Conservation (phyloP, 306 rosid genomes). For the Mimosa pudica region DNA sequence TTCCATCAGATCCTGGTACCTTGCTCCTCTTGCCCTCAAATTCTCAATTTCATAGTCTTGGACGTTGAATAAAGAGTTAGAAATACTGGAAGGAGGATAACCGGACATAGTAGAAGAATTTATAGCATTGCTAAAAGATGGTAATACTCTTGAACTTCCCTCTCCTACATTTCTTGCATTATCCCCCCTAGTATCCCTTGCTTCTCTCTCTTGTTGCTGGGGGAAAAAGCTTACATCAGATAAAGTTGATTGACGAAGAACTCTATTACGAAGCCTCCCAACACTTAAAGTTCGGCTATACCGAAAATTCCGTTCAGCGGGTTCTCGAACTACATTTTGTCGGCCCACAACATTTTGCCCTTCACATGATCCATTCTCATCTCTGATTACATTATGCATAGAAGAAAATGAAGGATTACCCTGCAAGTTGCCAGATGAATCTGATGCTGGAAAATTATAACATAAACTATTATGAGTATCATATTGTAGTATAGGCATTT, state of each 20-base stretch:
- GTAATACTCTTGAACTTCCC: conserved; percentile 46
- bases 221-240: conserved; percentile 76
- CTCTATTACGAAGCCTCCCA: conserved; percentile 99
- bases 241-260: conserved; percentile 81
- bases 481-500: conserved; percentile 40
- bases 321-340: conserved; percentile 73
- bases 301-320: conserved; percentile 79
- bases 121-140: conserved; percentile 42
- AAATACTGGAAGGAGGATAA: conserved; percentile 47
- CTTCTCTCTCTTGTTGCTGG: conserved; percentile 75
- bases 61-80: conserved; percentile 60
- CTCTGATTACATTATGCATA: conserved; percentile 46
- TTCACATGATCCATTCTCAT: conserved; percentile 41
- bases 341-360: conserved; percentile 53
- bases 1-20: conserved; percentile 86
- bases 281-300: conserved; percentile 94
- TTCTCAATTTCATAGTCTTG: conserved; percentile 80
- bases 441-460: conserved; percentile 40
- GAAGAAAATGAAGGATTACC: conserved; percentile 42
- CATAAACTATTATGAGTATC: conserved; percentile 50
- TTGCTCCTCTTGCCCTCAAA: conserved; percentile 70
- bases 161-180: conserved; percentile 48
- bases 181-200: conserved; percentile 53
- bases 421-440: conserved; percentile 42
- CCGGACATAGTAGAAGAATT: conserved; percentile 52